Evolutionary conservation across 2,329 filamentous ascomycete genomes (phyloP).

Genomic region (Fusarium floridanum): DNA sequence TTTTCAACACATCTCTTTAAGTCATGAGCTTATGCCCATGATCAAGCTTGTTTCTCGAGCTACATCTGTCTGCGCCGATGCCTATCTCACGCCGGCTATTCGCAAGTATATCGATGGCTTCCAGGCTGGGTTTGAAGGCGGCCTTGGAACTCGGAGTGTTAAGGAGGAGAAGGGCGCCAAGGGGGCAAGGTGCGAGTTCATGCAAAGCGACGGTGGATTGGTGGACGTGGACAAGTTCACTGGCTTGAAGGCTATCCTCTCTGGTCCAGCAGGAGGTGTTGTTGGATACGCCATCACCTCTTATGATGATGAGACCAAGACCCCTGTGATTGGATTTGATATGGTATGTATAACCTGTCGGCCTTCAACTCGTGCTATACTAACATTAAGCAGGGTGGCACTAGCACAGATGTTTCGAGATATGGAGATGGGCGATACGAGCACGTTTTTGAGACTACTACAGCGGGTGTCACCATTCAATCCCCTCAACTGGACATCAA

Average conservation of each 20-base stretch:
- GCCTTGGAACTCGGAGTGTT: conserved; percentile 81
- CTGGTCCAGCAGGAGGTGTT: conserved; percentile 91
- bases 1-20: conserved; percentile 76
- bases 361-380: conserved; percentile 17
- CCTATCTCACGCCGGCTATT: conserved; percentile 59
- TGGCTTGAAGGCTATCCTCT: conserved; percentile 86
- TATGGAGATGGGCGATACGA: conserved; percentile 90
- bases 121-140: conserved; percentile 82
- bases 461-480: conserved; percentile 93
- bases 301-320: conserved; percentile 85
- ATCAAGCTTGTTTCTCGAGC: conserved; percentile 59
- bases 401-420: conserved; percentile 89
- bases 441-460: conserved; percentile 94
- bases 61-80: conserved; percentile 59
- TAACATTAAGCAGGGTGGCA: conserved; percentile 71
- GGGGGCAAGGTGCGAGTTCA: conserved; percentile 90
- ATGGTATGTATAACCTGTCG: conserved; percentile 66
- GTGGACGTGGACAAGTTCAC: conserved; percentile 85
- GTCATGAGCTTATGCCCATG: conserved; percentile 58
- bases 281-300: conserved; percentile 93
- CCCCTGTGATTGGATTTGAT: conserved; percentile 92
- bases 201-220: conserved; percentile 86
- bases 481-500: conserved; percentile 95
- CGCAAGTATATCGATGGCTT: conserved; percentile 75
- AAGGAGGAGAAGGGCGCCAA: conserved; percentile 73